Conservation (phyloP, 2,329 filamentous ascomycete genomes). For the Fusarium sp. region DNA sequence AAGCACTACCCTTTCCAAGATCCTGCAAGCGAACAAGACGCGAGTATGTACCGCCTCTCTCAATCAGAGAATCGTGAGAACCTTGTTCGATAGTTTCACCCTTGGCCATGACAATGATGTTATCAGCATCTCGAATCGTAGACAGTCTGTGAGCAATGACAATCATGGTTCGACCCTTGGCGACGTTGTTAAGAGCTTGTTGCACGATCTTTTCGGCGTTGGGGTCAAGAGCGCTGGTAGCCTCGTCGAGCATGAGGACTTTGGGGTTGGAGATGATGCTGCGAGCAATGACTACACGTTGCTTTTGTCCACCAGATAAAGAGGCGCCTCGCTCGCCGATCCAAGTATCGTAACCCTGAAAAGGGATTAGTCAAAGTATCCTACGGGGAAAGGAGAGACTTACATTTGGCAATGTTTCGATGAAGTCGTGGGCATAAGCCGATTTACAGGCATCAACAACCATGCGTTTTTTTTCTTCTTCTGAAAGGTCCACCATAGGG, state of each 20-base stretch:
- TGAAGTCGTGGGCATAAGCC: slow-evolving; percentile 64
- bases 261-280: slow-evolving; percentile 71
- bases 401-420: slow-evolving; percentile 55
- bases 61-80: slow-evolving; percentile 67
- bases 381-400: not conserved
- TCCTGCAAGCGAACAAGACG: slow-evolving; percentile 59
- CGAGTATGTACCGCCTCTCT: slow-evolving; percentile 58
- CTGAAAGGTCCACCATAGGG: slow-evolving; percentile 48
- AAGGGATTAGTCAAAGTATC: not conserved
- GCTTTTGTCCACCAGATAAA: slow-evolving; percentile 73
- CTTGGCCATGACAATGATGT: slow-evolving; percentile 71
- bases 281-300: slow-evolving; percentile 73
- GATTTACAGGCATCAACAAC: slow-evolving; percentile 60
- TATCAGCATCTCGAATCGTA: slow-evolving; percentile 69
- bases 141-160: slow-evolving; percentile 71
- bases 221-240: slow-evolving; percentile 67
- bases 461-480: slow-evolving; percentile 55
- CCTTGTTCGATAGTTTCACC: slow-evolving; percentile 70
- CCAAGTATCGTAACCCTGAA: slow-evolving; percentile 65
- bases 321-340: slow-evolving; percentile 74
- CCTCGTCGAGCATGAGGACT: slow-evolving; percentile 75
- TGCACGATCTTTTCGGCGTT: slow-evolving; percentile 63
- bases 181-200: slow-evolving; percentile 62
- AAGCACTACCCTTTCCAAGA: slow-evolving; percentile 40
- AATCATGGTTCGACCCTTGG: slow-evolving; percentile 69